Conservation (phyloP, 768 basidiomycete genomes). For the Podaxis pistillaris region DNA sequence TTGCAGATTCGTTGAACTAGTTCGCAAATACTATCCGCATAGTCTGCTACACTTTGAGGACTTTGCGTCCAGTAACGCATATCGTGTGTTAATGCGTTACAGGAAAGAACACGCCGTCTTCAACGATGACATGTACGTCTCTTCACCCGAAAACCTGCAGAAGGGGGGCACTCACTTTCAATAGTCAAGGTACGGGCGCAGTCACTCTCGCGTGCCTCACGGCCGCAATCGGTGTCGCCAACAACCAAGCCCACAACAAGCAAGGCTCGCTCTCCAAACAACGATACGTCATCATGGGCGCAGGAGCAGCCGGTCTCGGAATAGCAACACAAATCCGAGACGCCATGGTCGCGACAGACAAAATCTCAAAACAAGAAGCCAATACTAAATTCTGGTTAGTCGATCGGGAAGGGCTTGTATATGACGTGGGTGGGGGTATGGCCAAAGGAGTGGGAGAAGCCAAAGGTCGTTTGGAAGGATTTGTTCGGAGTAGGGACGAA, state of each 20-base stretch:
- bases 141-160: not conserved
- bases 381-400: slow-evolving; percentile 69
- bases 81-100: slow-evolving; percentile 62
- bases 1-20: slow-evolving; percentile 69
- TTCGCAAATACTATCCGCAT: slow-evolving; percentile 67
- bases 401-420: slow-evolving; percentile 46
- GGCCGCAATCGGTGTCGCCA: slow-evolving; percentile 67
- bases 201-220: slow-evolving; percentile 71
- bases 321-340: slow-evolving; percentile 76
- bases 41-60: slow-evolving; percentile 83
- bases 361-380: slow-evolving; percentile 54
- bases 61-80: slow-evolving; percentile 78
- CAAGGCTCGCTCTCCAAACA: slow-evolving; percentile 56
- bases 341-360: slow-evolving; percentile 62
- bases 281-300: slow-evolving; percentile 75
- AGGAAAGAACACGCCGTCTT: slow-evolving; percentile 64
- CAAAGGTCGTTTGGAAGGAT: slow-evolving; percentile 47
- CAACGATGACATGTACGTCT: slow-evolving; percentile 78
- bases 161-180: no score
- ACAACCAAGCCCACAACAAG: slow-evolving; percentile 31
- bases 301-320: slow-evolving; percentile 81
- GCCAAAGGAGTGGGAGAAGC: slow-evolving; percentile 27
- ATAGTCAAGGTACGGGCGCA: slow-evolving; percentile 73
- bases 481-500: slow-evolving; percentile 52
- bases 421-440: slow-evolving; percentile 22